Percentiles rank a stretch among this genome's conserved stretches.
phyloP scores from a whole-genome alignment of 2,329 filamentous ascomycete genomes.

The Xylariaceae sp. region DNA sequence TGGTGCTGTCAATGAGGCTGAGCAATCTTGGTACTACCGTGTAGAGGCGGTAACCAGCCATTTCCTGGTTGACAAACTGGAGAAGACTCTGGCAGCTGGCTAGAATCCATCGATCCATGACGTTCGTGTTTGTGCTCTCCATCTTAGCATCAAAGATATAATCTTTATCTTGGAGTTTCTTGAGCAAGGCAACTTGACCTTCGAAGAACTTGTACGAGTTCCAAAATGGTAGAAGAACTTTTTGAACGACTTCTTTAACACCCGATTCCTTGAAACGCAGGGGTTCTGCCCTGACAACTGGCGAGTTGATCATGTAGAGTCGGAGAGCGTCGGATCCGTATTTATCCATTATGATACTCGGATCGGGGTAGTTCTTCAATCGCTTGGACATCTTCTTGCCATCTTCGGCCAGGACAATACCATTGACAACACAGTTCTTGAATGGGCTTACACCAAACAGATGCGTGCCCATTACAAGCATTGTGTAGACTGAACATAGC shows the following conservation, averaged over 20 bases:
- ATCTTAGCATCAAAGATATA: conserved; percentile 75
- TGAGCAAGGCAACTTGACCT: conserved; percentile 77
- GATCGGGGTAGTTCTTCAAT: conserved; percentile 93
- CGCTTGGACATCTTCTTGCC: conserved; percentile 99
- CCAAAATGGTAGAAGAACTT: conserved; percentile 87
- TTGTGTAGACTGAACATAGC: conserved; percentile 61
- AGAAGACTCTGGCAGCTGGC: conserved; percentile 88
- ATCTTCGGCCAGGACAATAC: conserved; percentile 88
- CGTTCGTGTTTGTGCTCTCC: conserved; percentile 75
- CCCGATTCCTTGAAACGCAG: conserved; percentile 87
- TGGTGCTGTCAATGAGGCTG: conserved; percentile 84
- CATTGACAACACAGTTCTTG: conserved; percentile 95
- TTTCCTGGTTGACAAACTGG: conserved; percentile 88
- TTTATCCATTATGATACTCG: conserved; percentile 73
- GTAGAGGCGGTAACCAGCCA: conserved; percentile 78
- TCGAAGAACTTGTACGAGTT: conserved; percentile 98
- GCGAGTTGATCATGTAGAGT: conserved; percentile 95
- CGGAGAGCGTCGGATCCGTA: conserved; percentile 91
- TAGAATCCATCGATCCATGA: conserved; percentile 95
- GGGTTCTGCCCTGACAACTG: conserved; percentile 87
- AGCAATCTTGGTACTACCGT: conserved; percentile 86
- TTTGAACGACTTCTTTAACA: conserved; percentile 91
- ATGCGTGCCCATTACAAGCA: conserved; percentile 83
- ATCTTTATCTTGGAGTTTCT: conserved; percentile 76
- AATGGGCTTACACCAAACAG: conserved; percentile 82